Evolutionary conservation across 805 yeast species (phyloP).

Genomic region (Suhomyces xylopsoci): DNA sequence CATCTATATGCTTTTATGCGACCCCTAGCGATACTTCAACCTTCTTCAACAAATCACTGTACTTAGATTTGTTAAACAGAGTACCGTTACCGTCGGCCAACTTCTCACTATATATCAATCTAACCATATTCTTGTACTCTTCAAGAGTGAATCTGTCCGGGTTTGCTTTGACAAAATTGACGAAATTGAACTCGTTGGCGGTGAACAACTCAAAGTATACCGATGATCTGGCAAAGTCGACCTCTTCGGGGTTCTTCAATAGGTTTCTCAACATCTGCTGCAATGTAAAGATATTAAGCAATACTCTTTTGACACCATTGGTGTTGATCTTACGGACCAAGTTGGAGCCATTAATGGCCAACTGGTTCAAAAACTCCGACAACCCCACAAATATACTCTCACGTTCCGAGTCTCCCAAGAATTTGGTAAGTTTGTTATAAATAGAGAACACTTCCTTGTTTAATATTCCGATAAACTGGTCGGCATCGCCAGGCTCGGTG

Average conservation of each 20-base stretch:
- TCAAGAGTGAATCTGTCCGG: constrained; percentile 35
- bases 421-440: constrained; percentile 39
- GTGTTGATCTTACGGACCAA: constrained; percentile 49
- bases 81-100: constrained; percentile 38
- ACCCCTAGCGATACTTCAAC: constrained; percentile 9
- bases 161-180: constrained; percentile 37
- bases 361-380: constrained; percentile 47
- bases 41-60: constrained; percentile 32
- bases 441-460: constrained; percentile 47
- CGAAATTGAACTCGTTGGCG: constrained; percentile 43
- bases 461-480: constrained; percentile 48
- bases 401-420: constrained; percentile 30
- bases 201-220: constrained; percentile 57
- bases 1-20: neutral
- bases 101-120: constrained; percentile 50
- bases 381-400: constrained; percentile 44
- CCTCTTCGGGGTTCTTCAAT: constrained; percentile 47
- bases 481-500: constrained; percentile 59
- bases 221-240: constrained; percentile 52
- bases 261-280: constrained; percentile 69
- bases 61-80: constrained; percentile 37
- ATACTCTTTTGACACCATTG: constrained; percentile 57
- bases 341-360: constrained; percentile 52
- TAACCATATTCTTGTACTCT: constrained; percentile 49
- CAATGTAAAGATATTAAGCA: constrained; percentile 59